Conservation (phyloP, 75 land plant genomes). For the Pseudotsuga menziesii region DNA sequence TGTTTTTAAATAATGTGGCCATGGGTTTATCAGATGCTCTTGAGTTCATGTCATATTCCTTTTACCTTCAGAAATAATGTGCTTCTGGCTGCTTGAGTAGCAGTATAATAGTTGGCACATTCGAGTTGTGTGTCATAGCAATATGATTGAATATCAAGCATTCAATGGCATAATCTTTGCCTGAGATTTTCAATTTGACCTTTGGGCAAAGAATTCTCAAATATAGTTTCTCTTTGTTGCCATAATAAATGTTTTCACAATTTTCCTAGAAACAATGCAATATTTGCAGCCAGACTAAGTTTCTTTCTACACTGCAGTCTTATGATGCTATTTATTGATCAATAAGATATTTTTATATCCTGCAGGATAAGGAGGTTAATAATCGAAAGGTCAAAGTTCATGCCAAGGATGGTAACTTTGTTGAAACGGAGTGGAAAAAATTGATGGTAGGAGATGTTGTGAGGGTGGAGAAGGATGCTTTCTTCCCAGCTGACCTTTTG, state of each 20-base stretch:
- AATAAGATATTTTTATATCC: background rate
- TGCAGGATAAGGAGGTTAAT: slow-evolving; percentile 43
- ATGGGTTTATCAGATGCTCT: background rate
- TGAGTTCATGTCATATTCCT: background rate
- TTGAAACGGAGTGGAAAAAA: slow-evolving; percentile 32
- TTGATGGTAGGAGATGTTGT: slow-evolving; percentile 45
- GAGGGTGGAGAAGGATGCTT: slow-evolving; percentile 39
- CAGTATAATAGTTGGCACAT: background rate
- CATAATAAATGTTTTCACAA: background rate
- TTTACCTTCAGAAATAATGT: background rate
- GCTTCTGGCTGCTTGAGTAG: background rate
- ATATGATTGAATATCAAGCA: background rate
- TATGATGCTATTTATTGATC: background rate
- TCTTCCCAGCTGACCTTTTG: slow-evolving; percentile 52
- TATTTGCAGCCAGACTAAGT: background rate
- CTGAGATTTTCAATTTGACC: background rate
- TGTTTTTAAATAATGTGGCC: background rate
- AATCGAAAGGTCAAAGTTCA: slow-evolving; percentile 35
- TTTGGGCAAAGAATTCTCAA: background rate
- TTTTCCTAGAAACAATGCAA: background rate
- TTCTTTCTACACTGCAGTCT: background rate
- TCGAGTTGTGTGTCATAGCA: background rate
- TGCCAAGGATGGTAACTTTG: slow-evolving; percentile 26
- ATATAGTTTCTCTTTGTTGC: background rate
- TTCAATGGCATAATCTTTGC: background rate